phyloP scores from a whole-genome alignment of 2,329 filamentous ascomycete genomes.

The Colletotrichum lupini region DNA sequence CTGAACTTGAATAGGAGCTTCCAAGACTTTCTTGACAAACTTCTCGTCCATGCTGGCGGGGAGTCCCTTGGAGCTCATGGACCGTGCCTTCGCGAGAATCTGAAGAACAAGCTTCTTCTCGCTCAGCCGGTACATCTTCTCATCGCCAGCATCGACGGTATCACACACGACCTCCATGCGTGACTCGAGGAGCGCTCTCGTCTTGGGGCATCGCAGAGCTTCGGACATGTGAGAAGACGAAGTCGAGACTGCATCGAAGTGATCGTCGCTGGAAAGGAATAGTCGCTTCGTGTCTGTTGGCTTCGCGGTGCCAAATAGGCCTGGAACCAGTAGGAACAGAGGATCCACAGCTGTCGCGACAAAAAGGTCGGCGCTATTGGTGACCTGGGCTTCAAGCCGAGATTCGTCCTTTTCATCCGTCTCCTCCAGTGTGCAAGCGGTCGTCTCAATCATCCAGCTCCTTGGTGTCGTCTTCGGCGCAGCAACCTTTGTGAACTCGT shows the following conservation, averaged over 20 bases:
- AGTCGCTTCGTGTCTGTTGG: constrained; percentile 66
- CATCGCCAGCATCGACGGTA: constrained; percentile 82
- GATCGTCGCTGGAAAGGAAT: constrained; percentile 77
- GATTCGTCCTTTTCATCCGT: constrained; percentile 32
- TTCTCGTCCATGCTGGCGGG: constrained; percentile 87
- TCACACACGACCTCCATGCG: constrained; percentile 82
- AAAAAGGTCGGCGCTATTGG: constrained; percentile 79
- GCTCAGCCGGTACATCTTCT: constrained; percentile 85
- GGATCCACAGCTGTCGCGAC: constrained; percentile 87
- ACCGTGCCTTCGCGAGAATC: constrained; percentile 77
- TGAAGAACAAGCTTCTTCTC: constrained; percentile 75
- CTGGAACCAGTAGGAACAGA: constrained; percentile 84
- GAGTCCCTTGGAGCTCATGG: constrained; percentile 72
- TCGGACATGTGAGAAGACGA: constrained; percentile 69
- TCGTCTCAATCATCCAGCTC: constrained; percentile 70
- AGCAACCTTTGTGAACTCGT: constrained; percentile 71
- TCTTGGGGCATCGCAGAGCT: constrained; percentile 61
- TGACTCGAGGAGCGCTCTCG: constrained; percentile 65
- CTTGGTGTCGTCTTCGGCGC: constrained; percentile 64
- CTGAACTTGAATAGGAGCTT: constrained; percentile 79
- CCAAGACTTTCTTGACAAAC: constrained; percentile 81
- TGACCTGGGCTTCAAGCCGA: constrained; percentile 50
- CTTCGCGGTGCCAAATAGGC: constrained; percentile 64
- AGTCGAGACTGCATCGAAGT: constrained; percentile 71
- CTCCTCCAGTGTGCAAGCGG: constrained; percentile 36